These are phyloP conservation scores for Fonsecaea pedrosoi DNA, from an alignment of 2,329 filamentous ascomycete species.

Conservation along the genomic window DNA sequence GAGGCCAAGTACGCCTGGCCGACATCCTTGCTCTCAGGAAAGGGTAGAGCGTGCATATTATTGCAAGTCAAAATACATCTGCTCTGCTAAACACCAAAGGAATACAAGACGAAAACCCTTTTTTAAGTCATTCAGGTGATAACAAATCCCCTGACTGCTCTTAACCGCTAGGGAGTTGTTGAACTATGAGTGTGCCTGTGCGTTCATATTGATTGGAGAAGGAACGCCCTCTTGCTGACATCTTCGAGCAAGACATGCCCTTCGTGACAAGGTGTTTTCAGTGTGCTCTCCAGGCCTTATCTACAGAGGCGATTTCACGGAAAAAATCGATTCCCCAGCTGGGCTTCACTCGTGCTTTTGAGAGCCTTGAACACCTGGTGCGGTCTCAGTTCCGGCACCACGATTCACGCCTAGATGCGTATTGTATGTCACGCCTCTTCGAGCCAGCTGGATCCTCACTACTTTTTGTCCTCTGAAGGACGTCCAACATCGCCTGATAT, in stretches of 20 bases:
- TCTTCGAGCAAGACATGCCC: not conserved
- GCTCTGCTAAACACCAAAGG: not conserved
- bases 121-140: not conserved
- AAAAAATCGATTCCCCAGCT: not conserved
- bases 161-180: not conserved
- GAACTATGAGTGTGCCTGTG: not conserved
- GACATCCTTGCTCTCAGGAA: slow-evolving; percentile 69
- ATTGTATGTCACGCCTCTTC: not conserved
- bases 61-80: not conserved
- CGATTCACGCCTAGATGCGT: not conserved
- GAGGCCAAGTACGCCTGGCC: slow-evolving; percentile 70
- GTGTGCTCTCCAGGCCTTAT: not conserved
- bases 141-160: not conserved
- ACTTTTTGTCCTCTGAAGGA: slow-evolving; percentile 20
- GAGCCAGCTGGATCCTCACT: not conserved
- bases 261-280: not conserved
- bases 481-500: slow-evolving; percentile 35
- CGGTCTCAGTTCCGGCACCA: not conserved
- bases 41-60: slow-evolving; percentile 11
- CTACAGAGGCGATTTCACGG: not conserved
- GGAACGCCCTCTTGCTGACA: not conserved
- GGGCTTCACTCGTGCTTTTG: not conserved
- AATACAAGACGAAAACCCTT: not conserved
- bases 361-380: not conserved
- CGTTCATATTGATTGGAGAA: not conserved